Percentiles rank a stretch among this genome's conserved stretches.
phyloP scores from a whole-genome alignment of 306 rosid species.

The Trichosanthes cucumerina region DNA sequence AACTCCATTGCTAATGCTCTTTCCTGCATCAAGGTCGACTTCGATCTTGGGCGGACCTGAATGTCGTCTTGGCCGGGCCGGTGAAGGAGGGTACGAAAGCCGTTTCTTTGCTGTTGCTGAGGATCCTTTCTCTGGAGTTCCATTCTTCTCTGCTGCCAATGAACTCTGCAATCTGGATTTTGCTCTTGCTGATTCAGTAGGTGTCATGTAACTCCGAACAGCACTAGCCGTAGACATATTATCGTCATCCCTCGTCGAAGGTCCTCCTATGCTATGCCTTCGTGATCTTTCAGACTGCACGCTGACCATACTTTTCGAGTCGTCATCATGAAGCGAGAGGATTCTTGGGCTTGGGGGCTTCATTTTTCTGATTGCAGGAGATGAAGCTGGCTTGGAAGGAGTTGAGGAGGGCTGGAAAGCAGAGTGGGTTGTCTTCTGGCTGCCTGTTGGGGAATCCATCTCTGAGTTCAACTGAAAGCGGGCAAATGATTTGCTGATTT shows the following conservation, averaged over 20 bases:
- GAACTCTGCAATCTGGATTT: slow-evolving; percentile 43
- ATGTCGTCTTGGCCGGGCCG: slow-evolving; percentile 30
- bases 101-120: slow-evolving; percentile 36
- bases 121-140: slow-evolving; percentile 32
- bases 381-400: slow-evolving; percentile 52
- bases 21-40: slow-evolving; percentile 34
- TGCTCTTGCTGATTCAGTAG: slow-evolving; percentile 88
- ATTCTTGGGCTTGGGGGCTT: slow-evolving; percentile 67
- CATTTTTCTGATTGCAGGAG: slow-evolving; percentile 27
- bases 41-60: slow-evolving; percentile 50
- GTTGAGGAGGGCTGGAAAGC: slow-evolving; percentile 45
- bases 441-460: slow-evolving; percentile 66
- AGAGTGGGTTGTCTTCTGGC: slow-evolving; percentile 46
- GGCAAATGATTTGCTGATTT: slow-evolving; percentile 83
- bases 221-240: slow-evolving; percentile 50
- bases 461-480: slow-evolving; percentile 81
- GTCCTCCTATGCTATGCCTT: slow-evolving; percentile 78
- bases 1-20: slow-evolving; percentile 35
- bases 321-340: slow-evolving; percentile 49
- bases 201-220: slow-evolving; percentile 89
- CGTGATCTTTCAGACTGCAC: slow-evolving; percentile 62
- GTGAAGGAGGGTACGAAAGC: slow-evolving; percentile 40
- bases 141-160: slow-evolving; percentile 14
- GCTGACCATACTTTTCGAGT: slow-evolving; percentile 57
- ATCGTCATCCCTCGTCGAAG: slow-evolving; percentile 45